These are phyloP conservation scores for Hordeum marinum DNA, from an alignment of 176 grass and related monocot species.

Conservation along the genomic window DNA sequence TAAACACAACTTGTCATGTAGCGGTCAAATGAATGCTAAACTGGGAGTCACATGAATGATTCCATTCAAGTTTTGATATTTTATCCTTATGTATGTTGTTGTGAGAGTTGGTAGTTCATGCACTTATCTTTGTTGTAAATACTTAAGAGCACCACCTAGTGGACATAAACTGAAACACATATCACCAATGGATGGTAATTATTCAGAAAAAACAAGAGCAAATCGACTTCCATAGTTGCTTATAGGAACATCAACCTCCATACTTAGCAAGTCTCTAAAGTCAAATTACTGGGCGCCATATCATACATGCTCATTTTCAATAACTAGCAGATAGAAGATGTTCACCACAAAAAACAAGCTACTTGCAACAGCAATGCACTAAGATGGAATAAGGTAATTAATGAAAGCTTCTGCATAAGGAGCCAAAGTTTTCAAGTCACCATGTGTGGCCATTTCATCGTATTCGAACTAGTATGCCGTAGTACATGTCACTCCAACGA, in stretches of 20 bases:
- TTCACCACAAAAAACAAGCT: not conserved
- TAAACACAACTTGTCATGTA: too few relatives aligned
- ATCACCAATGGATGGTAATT: not conserved
- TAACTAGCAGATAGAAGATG: not conserved
- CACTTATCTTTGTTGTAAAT: too few relatives aligned
- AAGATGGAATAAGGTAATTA: constrained; percentile 53
- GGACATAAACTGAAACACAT: not conserved
- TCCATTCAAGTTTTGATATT: too few relatives aligned
- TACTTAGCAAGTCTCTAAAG: not conserved
- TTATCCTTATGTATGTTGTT: too few relatives aligned
- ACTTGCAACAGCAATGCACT: not conserved
- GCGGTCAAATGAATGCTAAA: too few relatives aligned
- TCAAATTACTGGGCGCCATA: not conserved
- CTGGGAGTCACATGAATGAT: too few relatives aligned
- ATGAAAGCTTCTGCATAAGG: constrained; percentile 65
- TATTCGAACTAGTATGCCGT: constrained; percentile 66
- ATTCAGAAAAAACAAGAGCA: not conserved
- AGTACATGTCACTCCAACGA: constrained; percentile 75
- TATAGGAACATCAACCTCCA: not conserved
- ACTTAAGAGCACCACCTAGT: too few relatives aligned
- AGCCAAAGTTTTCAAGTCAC: constrained; percentile 38
- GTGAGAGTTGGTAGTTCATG: too few relatives aligned
- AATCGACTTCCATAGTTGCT: too few relatives aligned
- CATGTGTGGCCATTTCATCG: constrained; percentile 51
- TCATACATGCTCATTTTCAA: not conserved